These are phyloP conservation scores for Botrytis fabae DNA, from an alignment of 2,329 filamentous ascomycete species.

Conservation along the genomic window DNA sequence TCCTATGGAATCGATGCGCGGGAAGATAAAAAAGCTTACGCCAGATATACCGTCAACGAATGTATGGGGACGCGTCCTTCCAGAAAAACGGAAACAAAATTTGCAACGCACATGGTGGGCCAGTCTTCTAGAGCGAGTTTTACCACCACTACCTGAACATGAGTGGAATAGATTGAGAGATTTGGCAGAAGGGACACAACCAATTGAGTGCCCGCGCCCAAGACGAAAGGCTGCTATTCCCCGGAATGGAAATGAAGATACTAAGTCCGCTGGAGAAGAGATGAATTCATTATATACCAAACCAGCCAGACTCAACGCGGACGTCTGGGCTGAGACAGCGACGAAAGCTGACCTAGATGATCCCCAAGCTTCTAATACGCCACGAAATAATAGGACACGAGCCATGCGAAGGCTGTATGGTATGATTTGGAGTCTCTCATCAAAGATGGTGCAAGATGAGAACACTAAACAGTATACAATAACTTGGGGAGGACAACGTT, in stretches of 20 bases:
- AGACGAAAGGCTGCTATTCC: slow-evolving; percentile 31
- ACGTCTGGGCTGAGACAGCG: not conserved
- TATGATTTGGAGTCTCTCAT: slow-evolving; percentile 47
- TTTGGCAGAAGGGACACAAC: slow-evolving; percentile 44
- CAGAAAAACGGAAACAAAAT: slow-evolving; percentile 44
- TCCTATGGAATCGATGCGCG: slow-evolving; percentile 21
- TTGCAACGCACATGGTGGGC: slow-evolving; percentile 53
- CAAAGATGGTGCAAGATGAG: slow-evolving; percentile 44
- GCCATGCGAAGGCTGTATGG: slow-evolving; percentile 52
- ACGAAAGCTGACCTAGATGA: not conserved
- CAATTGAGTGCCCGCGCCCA: slow-evolving; percentile 24
- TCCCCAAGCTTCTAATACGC: not conserved
- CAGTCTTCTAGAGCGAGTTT: slow-evolving; percentile 46
- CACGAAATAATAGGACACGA: slow-evolving; percentile 30
- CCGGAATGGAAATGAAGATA: not conserved
- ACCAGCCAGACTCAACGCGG: not conserved
- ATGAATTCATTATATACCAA: not conserved
- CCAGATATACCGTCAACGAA: slow-evolving; percentile 49
- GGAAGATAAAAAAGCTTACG: slow-evolving; percentile 16
- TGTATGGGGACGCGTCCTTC: slow-evolving; percentile 51
- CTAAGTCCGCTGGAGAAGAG: not conserved
- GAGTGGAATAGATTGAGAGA: slow-evolving; percentile 59
- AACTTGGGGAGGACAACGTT: slow-evolving; percentile 48
- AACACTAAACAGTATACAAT: slow-evolving; percentile 41
- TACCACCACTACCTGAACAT: slow-evolving; percentile 54